A percentile compares a stretch with the other conserved stretches of the same genome.
phyloP scores from a whole-genome alignment of 2,329 filamentous ascomycete genomes.

The Reticulascus tulasneorum region DNA sequence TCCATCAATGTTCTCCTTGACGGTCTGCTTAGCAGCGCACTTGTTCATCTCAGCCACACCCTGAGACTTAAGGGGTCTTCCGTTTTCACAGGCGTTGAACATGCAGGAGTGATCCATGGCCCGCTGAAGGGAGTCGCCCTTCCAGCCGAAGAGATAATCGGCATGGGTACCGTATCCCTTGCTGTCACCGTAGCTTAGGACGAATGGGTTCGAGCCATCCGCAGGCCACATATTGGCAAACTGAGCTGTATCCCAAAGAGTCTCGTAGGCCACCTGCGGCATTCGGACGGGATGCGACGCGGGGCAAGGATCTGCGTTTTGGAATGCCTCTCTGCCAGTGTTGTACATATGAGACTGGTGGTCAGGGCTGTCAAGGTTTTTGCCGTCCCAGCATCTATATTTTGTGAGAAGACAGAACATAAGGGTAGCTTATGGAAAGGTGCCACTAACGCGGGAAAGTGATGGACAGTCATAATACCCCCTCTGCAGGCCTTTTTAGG shows the following conservation, averaged over 20 bases:
- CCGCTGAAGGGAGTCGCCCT: conserved; percentile 57
- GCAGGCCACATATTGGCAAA: conserved; percentile 20
- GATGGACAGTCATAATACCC: conserved; percentile 50
- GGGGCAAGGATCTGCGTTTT: conserved; percentile 12
- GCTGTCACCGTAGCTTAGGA: no score
- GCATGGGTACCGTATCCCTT: conserved; percentile 68
- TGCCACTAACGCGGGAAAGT: conserved; percentile 48
- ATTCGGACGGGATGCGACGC: conserved; percentile 10
- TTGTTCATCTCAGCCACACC: no score
- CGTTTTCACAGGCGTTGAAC: no score
- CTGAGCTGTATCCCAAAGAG: conserved; percentile 13
- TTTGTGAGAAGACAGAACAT: no score
- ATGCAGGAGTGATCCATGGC: conserved; percentile 66
- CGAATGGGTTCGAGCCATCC: conserved; percentile 10
- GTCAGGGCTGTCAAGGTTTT: conserved; percentile 9
- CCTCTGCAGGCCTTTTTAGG: conserved; percentile 59
- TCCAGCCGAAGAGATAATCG: conserved; percentile 72
- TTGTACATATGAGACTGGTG: conserved; percentile 9
- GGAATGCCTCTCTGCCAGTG: conserved; percentile 4
- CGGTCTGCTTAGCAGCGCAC: no score
- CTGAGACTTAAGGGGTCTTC: no score
- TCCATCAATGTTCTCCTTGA: no score
- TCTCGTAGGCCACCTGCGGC: conserved; percentile 12
- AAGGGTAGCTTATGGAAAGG: no score
- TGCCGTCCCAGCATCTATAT: conserved; percentile 14